These are phyloP conservation scores for Sphagnum fallax DNA, from an alignment of 228 moss, liverwort and hornwort species.

Conservation along the genomic window DNA sequence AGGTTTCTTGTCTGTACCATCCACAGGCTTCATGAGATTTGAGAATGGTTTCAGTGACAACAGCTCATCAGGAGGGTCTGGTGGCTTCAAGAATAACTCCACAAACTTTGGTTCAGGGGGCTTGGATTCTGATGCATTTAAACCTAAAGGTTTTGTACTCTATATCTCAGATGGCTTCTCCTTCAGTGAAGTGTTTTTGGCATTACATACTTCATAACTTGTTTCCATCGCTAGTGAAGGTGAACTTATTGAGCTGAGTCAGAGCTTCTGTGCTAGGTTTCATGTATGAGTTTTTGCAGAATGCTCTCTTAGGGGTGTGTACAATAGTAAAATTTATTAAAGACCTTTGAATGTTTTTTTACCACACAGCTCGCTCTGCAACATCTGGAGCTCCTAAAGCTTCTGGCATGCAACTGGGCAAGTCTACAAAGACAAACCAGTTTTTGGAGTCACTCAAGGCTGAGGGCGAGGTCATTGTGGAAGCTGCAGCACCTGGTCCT, in stretches of 20 bases:
- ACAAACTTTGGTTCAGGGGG: constrained; percentile 23
- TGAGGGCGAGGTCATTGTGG: constrained; percentile 53
- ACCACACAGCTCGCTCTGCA: constrained; percentile 15
- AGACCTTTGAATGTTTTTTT: too few species aligned
- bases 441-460: constrained; percentile 49
- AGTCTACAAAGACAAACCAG: constrained; percentile 51
- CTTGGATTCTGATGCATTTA: constrained; percentile 41
- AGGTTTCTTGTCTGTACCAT: constrained; percentile 25
- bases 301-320: too few species aligned
- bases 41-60: constrained; percentile 44
- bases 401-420: constrained; percentile 52
- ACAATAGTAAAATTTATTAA: too few species aligned
- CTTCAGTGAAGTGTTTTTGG: too few species aligned
- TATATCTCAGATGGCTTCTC: too few species aligned
- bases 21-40: constrained; percentile 29
- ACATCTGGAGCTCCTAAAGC: constrained; percentile 31
- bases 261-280: too few species aligned
- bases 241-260: too few species aligned
- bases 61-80: constrained; percentile 26
- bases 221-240: too few species aligned
- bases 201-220: too few species aligned
- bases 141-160: constrained; percentile 10
- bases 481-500: constrained; percentile 25
- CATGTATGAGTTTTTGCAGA: too few species aligned
- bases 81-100: constrained; percentile 42